A percentile compares a stretch with the other conserved stretches of the same genome.
Evolutionary conservation across 441 rosid genomes (phyloP).

Genomic region (Croton laevigatus): DNA sequence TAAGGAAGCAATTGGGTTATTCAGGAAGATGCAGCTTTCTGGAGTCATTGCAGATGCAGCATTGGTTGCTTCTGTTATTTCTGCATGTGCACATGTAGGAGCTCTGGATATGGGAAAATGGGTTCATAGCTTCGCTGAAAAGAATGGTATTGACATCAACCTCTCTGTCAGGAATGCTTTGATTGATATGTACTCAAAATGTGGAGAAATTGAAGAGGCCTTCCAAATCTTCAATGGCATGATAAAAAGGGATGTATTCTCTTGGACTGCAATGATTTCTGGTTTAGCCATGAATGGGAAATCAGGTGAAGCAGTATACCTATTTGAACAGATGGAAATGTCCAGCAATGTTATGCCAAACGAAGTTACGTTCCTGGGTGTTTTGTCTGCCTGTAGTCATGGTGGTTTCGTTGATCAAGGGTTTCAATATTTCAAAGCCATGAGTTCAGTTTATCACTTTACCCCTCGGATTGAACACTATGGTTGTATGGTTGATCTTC

Average conservation of each 20-base stretch:
- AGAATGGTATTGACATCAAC: conserved; percentile 15
- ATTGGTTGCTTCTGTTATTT: conserved; percentile 18
- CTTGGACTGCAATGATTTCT: conserved; percentile 28
- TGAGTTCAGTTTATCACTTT: conserved; percentile 13
- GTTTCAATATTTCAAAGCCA: conserved; percentile 16
- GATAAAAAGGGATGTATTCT: conserved; percentile 19
- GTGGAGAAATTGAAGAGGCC: conserved; percentile 23
- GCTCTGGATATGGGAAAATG: conserved; percentile 24
- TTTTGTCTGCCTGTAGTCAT: conserved; percentile 26
- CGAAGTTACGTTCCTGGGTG: conserved; percentile 24
- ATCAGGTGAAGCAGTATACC: conserved; percentile 14
- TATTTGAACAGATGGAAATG: conserved; percentile 19
- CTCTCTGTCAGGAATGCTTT: conserved; percentile 24
- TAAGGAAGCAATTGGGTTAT: conserved; percentile 18
- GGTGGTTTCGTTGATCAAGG: conserved; percentile 22
- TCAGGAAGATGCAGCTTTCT: conserved; percentile 19
- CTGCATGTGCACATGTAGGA: conserved; percentile 24
- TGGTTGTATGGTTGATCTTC: conserved; percentile 28
- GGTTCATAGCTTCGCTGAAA: conserved; percentile 21
- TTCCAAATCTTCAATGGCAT: conserved; percentile 15
- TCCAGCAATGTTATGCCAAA: conserved; percentile 19
- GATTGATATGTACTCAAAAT: conserved; percentile 26
- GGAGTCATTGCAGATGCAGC: conserved; percentile 15
- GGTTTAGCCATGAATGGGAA: conserved; percentile 27
- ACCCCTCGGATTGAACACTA: conserved; percentile 24